These are phyloP conservation scores for Chrysopogon serrulatus DNA, from an alignment of 176 grass and related monocot species.

Conservation along the genomic window DNA sequence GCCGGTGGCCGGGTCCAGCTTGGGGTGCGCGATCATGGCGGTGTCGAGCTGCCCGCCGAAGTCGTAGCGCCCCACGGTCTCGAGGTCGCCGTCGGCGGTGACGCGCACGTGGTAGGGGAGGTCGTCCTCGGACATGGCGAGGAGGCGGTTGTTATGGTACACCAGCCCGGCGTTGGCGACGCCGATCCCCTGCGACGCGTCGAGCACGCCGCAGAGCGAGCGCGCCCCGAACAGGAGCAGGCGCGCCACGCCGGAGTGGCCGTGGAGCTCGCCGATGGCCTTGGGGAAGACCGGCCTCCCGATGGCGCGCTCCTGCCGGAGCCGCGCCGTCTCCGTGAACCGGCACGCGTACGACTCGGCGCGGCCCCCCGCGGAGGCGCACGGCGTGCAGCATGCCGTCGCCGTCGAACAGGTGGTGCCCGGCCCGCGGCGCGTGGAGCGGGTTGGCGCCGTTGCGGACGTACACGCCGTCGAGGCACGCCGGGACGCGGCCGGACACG, in stretches of 20 bases:
- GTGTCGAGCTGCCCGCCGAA: constrained; percentile 61
- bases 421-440: constrained; percentile 49
- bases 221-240: constrained; percentile 58
- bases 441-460: constrained; percentile 92
- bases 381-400: constrained; percentile 95
- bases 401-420: constrained; percentile 96
- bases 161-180: constrained; percentile 92
- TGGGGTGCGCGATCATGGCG: constrained; percentile 93
- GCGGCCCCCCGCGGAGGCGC: constrained; percentile 36
- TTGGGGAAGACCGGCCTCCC: constrained; percentile 67
- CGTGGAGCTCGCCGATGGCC: constrained; percentile 94
- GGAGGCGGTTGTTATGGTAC: constrained; percentile 70
- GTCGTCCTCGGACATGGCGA: constrained; percentile 99
- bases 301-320: constrained; percentile 55
- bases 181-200: constrained; percentile 57
- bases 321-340: constrained; percentile 73
- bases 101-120: constrained; percentile 91
- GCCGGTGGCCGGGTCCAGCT: constrained; percentile 70
- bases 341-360: constrained; percentile 75
- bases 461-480: constrained; percentile 56
- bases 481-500: constrained; percentile 43
- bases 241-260: constrained; percentile 74
- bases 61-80: constrained; percentile 67
- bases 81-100: constrained; percentile 57
- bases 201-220: constrained; percentile 52